Conservation (phyloP, 2,329 filamentous ascomycete genomes). For the Pseudogymnoascus sp. region DNA sequence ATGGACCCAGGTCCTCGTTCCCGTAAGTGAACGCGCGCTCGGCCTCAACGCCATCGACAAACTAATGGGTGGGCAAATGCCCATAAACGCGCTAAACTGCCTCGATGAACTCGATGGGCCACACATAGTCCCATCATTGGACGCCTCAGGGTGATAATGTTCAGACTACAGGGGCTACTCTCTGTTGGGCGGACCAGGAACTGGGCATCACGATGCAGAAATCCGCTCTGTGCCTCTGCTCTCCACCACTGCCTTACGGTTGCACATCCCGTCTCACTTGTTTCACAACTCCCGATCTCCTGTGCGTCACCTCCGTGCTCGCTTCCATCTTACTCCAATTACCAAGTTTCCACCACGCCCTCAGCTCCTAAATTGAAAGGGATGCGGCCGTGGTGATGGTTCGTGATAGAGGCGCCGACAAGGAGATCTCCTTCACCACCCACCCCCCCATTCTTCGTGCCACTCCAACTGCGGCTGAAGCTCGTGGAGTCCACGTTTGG, state of each 20-base stretch:
- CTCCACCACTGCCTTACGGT: neutral
- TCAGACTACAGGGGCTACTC: neutral
- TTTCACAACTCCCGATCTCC: constrained; percentile 1
- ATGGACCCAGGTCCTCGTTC: neutral
- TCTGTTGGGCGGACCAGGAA: neutral
- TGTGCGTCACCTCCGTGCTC: neutral
- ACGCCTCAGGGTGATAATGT: neutral
- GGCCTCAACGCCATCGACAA: neutral
- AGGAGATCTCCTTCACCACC: neutral
- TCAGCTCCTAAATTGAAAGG: neutral
- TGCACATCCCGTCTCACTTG: constrained; percentile 1
- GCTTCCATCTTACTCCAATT: neutral
- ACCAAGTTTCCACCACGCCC: neutral
- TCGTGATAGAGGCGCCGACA: neutral
- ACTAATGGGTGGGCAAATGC: neutral
- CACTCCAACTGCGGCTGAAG: constrained; percentile 4
- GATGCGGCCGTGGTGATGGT: neutral
- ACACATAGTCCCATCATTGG: neutral
- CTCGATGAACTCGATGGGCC: neutral
- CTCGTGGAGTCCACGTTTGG: constrained; percentile 7
- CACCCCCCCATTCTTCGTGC: neutral
- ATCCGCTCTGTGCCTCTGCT: neutral
- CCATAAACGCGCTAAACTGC: neutral
- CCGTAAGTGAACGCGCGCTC: neutral
- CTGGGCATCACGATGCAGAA: neutral